phyloP scores from a whole-genome alignment of 768 basidiomycete genomes.

The Neoboletus subvelutipes region DNA sequence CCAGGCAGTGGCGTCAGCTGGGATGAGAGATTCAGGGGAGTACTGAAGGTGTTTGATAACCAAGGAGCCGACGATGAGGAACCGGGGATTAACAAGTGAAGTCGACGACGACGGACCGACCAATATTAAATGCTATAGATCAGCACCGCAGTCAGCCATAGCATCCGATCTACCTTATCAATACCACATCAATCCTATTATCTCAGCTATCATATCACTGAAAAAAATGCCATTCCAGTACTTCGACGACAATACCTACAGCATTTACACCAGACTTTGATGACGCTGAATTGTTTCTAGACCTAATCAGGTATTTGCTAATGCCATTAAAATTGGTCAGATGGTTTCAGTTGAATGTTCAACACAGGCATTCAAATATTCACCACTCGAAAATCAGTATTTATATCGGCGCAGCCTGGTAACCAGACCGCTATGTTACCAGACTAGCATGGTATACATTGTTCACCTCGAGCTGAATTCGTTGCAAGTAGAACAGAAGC shows the following conservation, averaged over 20 bases:
- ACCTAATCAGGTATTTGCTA: not conserved
- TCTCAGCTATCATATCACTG: not conserved
- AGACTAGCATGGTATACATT: too few relatives aligned
- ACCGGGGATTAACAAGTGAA: not conserved
- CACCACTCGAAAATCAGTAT: too few relatives aligned
- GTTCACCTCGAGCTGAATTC: too few relatives aligned
- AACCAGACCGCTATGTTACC: too few relatives aligned
- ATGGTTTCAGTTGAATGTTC: not conserved
- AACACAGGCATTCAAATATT: too few relatives aligned
- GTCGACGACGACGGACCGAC: not conserved
- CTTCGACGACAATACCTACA: not conserved
- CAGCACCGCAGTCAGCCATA: not conserved
- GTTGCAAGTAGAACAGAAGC: too few relatives aligned
- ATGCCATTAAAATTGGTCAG: not conserved
- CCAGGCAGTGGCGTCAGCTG: conserved; percentile 65
- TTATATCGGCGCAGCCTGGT: too few relatives aligned
- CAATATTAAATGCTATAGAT: not conserved
- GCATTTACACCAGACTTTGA: not conserved
- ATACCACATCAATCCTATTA: not conserved
- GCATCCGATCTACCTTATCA: not conserved
- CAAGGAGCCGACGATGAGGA: conserved; percentile 25
- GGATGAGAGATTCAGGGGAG: conserved; percentile 69
- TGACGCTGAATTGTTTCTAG: not conserved
- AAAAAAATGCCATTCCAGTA: too few relatives aligned
- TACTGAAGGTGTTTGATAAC: conserved; percentile 59